Conservation (phyloP, 768 basidiomycete genomes). For the Leccinum boreale region DNA sequence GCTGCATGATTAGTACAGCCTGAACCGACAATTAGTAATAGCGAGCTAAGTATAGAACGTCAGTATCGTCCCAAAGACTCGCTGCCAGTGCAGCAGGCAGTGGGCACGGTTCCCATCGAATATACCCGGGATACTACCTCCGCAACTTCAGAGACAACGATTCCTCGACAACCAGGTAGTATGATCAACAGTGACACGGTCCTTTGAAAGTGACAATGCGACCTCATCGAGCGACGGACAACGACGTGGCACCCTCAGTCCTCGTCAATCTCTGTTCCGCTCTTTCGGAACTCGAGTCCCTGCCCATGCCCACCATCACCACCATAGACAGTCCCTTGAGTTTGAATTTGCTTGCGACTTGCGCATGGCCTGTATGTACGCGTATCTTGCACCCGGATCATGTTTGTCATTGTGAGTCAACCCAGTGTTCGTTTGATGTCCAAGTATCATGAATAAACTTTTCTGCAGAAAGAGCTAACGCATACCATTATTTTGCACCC, state of each 20-base stretch:
- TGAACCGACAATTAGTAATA: too few relatives aligned
- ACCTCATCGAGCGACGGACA: constrained; percentile 58
- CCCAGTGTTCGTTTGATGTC: neutral
- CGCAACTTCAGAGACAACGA: too few relatives aligned
- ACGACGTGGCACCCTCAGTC: constrained; percentile 65
- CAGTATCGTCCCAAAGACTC: too few relatives aligned
- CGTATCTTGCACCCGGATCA: constrained; percentile 16
- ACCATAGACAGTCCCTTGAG: constrained; percentile 74
- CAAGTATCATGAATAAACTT: neutral
- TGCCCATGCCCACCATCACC: constrained; percentile 87
- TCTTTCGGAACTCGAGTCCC: constrained; percentile 69
- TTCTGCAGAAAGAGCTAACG: constrained; percentile 81
- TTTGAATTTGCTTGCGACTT: too few relatives aligned
- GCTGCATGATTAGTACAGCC: too few relatives aligned
- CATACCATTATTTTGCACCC: constrained; percentile 97
- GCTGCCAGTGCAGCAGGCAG: too few relatives aligned
- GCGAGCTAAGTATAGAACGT: too few relatives aligned
- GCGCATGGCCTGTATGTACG: too few relatives aligned
- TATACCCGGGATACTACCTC: too few relatives aligned
- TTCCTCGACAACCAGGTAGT: too few relatives aligned
- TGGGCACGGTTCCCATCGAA: too few relatives aligned
- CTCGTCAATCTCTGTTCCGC: constrained; percentile 70
- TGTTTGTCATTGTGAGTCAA: constrained; percentile 71
- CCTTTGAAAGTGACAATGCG: constrained; percentile 24
- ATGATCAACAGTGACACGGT: too few relatives aligned